Conservation (phyloP, 495 filamentous ascomycete genomes). For the Chaetomium tenue region DNA sequence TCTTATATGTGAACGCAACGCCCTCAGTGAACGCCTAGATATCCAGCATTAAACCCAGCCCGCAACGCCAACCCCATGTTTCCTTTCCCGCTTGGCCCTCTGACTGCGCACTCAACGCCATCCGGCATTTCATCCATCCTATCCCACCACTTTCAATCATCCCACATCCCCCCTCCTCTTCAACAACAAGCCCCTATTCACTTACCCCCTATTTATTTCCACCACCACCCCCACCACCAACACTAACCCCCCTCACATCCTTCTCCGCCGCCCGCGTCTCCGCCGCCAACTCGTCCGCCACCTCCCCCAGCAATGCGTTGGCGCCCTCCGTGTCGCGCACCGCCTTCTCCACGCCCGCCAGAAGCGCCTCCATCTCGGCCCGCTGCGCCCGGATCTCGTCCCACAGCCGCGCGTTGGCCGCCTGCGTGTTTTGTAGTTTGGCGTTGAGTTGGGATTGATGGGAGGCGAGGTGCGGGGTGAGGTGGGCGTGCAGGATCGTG, state of each 20-base stretch:
- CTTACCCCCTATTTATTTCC: background rate
- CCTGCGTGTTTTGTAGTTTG: slow-evolving; percentile 59
- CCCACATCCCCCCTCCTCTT: background rate
- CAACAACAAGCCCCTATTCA: too few relatives aligned
- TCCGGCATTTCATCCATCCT: background rate
- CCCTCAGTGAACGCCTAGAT: background rate
- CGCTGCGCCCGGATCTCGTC: slow-evolving; percentile 64
- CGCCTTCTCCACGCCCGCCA: slow-evolving; percentile 62
- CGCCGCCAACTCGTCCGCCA: slow-evolving; percentile 48
- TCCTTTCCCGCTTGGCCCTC: background rate
- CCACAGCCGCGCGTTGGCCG: slow-evolving; percentile 63
- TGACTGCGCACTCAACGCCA: background rate
- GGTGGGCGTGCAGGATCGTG: slow-evolving; percentile 65
- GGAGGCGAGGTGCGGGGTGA: slow-evolving; percentile 62
- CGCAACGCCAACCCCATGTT: slow-evolving; percentile 4
- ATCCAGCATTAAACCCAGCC: background rate
- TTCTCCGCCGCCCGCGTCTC: slow-evolving; percentile 51
- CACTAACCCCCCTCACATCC: slow-evolving; percentile 35
- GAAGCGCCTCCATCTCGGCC: slow-evolving; percentile 66
- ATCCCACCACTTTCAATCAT: background rate
- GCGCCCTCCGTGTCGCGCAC: slow-evolving; percentile 69
- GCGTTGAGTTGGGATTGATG: slow-evolving; percentile 61
- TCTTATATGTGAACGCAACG: background rate
- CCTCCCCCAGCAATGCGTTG: slow-evolving; percentile 45
- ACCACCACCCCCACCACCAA: slow-evolving; percentile 2